Conservation (phyloP, 2,329 filamentous ascomycete genomes). For the Sclerotinia minor region DNA sequence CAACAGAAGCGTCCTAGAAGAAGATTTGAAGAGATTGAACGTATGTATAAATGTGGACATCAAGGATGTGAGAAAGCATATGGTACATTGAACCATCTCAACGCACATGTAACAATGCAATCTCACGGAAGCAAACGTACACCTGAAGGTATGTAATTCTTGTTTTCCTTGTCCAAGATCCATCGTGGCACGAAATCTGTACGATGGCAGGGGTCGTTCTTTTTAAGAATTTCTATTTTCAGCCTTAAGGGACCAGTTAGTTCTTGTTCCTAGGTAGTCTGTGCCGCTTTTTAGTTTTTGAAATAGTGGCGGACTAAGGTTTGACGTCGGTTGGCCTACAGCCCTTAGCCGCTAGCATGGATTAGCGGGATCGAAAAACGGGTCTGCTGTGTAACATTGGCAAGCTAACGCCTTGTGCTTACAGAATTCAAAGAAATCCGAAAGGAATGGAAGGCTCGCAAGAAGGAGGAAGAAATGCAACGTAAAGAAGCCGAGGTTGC, state of each 20-base stretch:
- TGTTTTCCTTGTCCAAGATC: slow-evolving; percentile 1
- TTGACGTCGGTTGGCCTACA: slow-evolving; percentile 49
- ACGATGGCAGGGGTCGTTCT: not conserved
- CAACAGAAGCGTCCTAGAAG: slow-evolving; percentile 94
- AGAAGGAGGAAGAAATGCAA: slow-evolving; percentile 94
- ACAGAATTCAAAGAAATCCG: slow-evolving; percentile 95
- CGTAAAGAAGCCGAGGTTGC: slow-evolving; percentile 87
- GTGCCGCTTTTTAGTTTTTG: slow-evolving; percentile 31
- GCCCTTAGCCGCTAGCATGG: slow-evolving; percentile 47
- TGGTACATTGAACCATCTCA: slow-evolving; percentile 93
- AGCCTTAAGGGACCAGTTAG: not conserved
- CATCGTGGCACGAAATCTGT: not conserved
- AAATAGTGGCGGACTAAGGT: slow-evolving; percentile 50
- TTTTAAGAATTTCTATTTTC: not conserved
- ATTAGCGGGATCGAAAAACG: slow-evolving; percentile 40
- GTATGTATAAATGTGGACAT: slow-evolving; percentile 99
- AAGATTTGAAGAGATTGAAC: slow-evolving; percentile 96
- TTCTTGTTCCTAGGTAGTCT: slow-evolving; percentile 28
- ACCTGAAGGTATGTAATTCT: slow-evolving; percentile 77
- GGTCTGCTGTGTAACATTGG: slow-evolving; percentile 38
- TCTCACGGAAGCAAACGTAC: slow-evolving; percentile 92
- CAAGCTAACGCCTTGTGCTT: slow-evolving; percentile 35
- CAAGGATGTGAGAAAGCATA: slow-evolving; percentile 99
- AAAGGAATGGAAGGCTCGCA: slow-evolving; percentile 98
- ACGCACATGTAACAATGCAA: slow-evolving; percentile 99